Conservation (phyloP, 75 land plant genomes). For the Sequoiadendron giganteum region DNA sequence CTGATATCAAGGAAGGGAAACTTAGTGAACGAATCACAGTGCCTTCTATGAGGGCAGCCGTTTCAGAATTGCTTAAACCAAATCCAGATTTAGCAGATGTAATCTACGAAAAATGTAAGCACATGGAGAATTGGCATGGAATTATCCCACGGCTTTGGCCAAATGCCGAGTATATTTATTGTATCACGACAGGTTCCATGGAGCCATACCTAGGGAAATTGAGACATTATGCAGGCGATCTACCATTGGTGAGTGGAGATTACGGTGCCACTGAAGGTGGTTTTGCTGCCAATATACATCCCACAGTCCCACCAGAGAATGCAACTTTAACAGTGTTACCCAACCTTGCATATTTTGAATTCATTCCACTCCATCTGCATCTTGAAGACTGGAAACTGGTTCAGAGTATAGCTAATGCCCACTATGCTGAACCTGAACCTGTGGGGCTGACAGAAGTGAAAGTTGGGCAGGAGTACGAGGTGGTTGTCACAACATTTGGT, state of each 20-base stretch:
- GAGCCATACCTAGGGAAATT: constrained; percentile 45
- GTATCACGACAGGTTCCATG: constrained; percentile 74
- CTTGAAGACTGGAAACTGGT: background rate
- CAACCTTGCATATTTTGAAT: constrained; percentile 64
- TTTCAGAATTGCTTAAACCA: constrained; percentile 26
- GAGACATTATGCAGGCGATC: constrained; percentile 56
- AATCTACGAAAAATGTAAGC: constrained; percentile 28
- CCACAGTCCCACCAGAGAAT: constrained; percentile 37
- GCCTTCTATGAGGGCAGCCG: constrained; percentile 33
- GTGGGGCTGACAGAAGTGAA: constrained; percentile 69
- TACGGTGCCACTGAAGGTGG: constrained; percentile 75
- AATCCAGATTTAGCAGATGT: constrained; percentile 32
- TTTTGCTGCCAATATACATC: constrained; percentile 58
- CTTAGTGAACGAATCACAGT: constrained; percentile 30
- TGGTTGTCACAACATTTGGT: constrained; percentile 66
- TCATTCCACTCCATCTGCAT: constrained; percentile 45
- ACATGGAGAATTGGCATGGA: constrained; percentile 38
- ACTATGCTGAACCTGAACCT: constrained; percentile 20
- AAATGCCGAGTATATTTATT: constrained; percentile 54
- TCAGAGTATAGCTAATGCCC: constrained; percentile 6
- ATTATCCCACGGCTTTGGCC: constrained; percentile 58
- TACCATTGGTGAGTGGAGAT: constrained; percentile 56
- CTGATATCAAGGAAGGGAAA: constrained; percentile 37
- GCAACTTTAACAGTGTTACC: constrained; percentile 57
- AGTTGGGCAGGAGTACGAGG: constrained; percentile 84